A percentile compares a stretch with the other conserved stretches of the same genome.
These are phyloP conservation scores for Lathyrus aphaca DNA, from an alignment of 306 rosid genomes.

Conservation along the genomic window DNA sequence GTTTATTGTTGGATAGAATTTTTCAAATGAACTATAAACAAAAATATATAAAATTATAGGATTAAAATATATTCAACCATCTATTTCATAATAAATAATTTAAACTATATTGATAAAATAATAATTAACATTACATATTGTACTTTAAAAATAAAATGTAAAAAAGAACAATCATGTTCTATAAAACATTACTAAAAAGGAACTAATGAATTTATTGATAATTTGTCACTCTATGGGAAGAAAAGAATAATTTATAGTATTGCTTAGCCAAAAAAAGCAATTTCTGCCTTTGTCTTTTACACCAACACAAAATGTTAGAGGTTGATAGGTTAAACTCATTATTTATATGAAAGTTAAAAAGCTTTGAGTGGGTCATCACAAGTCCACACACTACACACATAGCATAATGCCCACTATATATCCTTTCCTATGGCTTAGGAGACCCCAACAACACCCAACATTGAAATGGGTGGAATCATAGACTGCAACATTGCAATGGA, in stretches of 20 bases:
- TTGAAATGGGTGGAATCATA: slow-evolving; percentile 58
- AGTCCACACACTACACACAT: slow-evolving; percentile 15
- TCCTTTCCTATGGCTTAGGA: slow-evolving; percentile 25
- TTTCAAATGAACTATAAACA: too few species aligned
- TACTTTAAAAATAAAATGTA: too few species aligned
- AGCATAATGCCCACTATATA: slow-evolving; percentile 33
- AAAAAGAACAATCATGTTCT: too few species aligned
- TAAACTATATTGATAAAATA: too few species aligned
- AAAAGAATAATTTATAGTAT: background rate
- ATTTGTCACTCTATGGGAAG: slow-evolving; percentile 15
- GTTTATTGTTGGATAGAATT: too few species aligned
- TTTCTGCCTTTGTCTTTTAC: slow-evolving; percentile 4
- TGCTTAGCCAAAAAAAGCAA: slow-evolving; percentile 25
- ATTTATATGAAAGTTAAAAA: slow-evolving; percentile 31
- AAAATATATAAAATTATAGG: too few species aligned
- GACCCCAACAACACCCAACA: slow-evolving; percentile 41
- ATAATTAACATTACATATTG: too few species aligned
- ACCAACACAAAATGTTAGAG: slow-evolving; percentile 13
- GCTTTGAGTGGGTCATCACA: slow-evolving; percentile 19
- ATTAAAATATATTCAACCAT: too few species aligned
- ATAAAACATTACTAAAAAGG: too few species aligned
- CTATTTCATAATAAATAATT: too few species aligned
- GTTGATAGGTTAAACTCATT: slow-evolving; percentile 18
- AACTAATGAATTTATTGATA: background rate
- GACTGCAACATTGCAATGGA: slow-evolving; percentile 47